Evolutionary conservation across 2,329 filamentous ascomycete species (phyloP).

Genomic region (Penicillium sp.): DNA sequence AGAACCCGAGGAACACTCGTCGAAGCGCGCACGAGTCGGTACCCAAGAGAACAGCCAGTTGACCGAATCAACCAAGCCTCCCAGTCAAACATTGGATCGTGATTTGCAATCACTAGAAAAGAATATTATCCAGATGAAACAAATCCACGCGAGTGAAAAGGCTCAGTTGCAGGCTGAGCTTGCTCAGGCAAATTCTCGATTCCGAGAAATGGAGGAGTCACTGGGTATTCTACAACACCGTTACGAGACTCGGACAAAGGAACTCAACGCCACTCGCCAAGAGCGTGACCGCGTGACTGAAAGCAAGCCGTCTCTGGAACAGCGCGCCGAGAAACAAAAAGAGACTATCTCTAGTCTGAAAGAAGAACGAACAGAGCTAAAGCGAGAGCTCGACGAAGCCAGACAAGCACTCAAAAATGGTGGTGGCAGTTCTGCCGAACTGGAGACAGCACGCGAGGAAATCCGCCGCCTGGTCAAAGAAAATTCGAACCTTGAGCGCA

Average conservation of each 20-base stretch:
- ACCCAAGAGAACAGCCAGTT: conserved; percentile 40
- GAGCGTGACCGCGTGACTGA: conserved; percentile 38
- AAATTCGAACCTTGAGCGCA: conserved; percentile 37
- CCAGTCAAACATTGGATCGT: conserved; percentile 33
- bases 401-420: conserved; percentile 42
- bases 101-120: conserved; percentile 32
- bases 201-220: conserved; percentile 35
- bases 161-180: conserved; percentile 32
- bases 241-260: conserved; percentile 43
- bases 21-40: conserved; percentile 43
- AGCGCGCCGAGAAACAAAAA: conserved; percentile 36
- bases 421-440: conserved; percentile 41
- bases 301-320: conserved; percentile 30
- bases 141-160: conserved; percentile 33
- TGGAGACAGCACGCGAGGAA: conserved; percentile 45
- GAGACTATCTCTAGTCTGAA: conserved; percentile 43
- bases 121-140: conserved; percentile 34
- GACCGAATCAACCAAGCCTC: conserved; percentile 35
- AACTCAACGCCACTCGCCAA: conserved; percentile 39
- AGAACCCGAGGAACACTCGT: conserved; percentile 28
- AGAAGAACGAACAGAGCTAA: conserved; percentile 41
- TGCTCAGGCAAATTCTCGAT: conserved; percentile 27
- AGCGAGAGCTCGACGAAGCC: conserved; percentile 42
- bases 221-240: conserved; percentile 44
- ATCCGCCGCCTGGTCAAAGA: conserved; percentile 39